Percentiles rank a stretch among this genome's conserved stretches.
phyloP scores from a whole-genome alignment of 768 basidiomycete genomes.

The Boletus vermiculosoides region DNA sequence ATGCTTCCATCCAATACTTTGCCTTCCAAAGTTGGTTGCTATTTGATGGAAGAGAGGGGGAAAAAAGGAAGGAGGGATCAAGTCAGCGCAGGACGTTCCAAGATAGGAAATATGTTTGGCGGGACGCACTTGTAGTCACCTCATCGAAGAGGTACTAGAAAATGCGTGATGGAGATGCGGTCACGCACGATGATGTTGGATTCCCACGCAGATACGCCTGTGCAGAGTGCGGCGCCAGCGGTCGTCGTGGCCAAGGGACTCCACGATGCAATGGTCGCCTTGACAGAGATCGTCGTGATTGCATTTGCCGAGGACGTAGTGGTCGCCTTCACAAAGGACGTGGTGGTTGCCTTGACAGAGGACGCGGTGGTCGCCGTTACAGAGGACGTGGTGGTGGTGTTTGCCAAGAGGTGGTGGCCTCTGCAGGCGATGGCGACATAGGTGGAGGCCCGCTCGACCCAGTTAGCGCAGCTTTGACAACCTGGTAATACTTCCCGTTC shows the following conservation, averaged over 20 bases:
- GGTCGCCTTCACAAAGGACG: neutral
- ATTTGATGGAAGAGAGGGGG: too few relatives aligned
- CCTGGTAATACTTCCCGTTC: too few relatives aligned
- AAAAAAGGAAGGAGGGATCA: too few relatives aligned
- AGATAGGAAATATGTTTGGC: neutral
- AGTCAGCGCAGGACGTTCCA: neutral
- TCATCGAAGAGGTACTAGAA: constrained; percentile 41
- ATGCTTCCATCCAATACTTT: constrained; percentile 16
- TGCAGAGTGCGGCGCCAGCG: constrained; percentile 34
- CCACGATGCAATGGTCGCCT: constrained; percentile 10
- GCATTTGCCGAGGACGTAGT: neutral
- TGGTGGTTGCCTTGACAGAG: constrained; percentile 1
- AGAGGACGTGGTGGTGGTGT: too few relatives aligned
- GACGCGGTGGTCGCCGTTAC: too few relatives aligned
- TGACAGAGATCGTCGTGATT: neutral
- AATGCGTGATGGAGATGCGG: too few relatives aligned
- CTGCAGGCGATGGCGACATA: too few relatives aligned
- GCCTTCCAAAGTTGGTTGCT: constrained; percentile 13
- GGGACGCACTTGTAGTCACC: constrained; percentile 41
- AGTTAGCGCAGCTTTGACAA: too few relatives aligned
- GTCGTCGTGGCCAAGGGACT: constrained; percentile 7
- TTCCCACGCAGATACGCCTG: constrained; percentile 43
- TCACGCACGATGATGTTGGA: constrained; percentile 38
- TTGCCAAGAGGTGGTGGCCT: too few relatives aligned
- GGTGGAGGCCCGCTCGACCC: too few relatives aligned